phyloP scores from a whole-genome alignment of 1,284 basidiomycete genomes.

The Volvariella volvacea region DNA sequence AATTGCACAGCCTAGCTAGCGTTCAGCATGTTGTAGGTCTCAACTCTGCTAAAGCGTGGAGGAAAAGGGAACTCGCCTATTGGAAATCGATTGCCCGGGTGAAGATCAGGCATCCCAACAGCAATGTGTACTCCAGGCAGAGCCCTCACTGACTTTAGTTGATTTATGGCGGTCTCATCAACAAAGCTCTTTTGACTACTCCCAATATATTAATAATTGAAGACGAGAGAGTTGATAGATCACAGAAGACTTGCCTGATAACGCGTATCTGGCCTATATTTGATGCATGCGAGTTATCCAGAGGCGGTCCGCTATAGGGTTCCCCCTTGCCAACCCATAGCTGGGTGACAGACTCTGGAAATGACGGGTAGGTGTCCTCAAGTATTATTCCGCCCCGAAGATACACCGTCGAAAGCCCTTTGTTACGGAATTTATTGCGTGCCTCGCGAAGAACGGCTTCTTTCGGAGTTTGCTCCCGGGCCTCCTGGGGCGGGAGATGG shows the following conservation, averaged over 20 bases:
- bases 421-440: conserved; percentile 28
- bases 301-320: conserved; percentile 23
- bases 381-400: conserved; percentile 22
- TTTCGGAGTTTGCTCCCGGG: conserved; percentile 8
- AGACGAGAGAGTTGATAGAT: conserved; percentile 1
- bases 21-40: neutral
- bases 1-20: conserved; percentile 22
- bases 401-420: conserved; percentile 22
- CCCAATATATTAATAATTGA: neutral
- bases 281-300: conserved; percentile 3
- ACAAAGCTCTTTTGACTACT: conserved; percentile 22
- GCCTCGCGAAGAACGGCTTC: conserved; percentile 25
- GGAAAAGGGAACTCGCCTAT: conserved; percentile 14
- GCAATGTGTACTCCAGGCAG: conserved; percentile 21
- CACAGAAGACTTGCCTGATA: conserved; percentile 17
- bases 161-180: conserved; percentile 25
- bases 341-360: conserved; percentile 15
- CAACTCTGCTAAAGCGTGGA: neutral
- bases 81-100: conserved; percentile 29
- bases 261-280: conserved; percentile 16
- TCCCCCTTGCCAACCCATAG: conserved; percentile 29
- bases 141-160: conserved; percentile 20
- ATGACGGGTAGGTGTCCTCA: conserved; percentile 9
- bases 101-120: conserved; percentile 31
- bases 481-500: conserved; percentile 14